These are phyloP conservation scores for Aegle marmelos DNA, from an alignment of 345 rosid genomes.

Conservation along the genomic window DNA sequence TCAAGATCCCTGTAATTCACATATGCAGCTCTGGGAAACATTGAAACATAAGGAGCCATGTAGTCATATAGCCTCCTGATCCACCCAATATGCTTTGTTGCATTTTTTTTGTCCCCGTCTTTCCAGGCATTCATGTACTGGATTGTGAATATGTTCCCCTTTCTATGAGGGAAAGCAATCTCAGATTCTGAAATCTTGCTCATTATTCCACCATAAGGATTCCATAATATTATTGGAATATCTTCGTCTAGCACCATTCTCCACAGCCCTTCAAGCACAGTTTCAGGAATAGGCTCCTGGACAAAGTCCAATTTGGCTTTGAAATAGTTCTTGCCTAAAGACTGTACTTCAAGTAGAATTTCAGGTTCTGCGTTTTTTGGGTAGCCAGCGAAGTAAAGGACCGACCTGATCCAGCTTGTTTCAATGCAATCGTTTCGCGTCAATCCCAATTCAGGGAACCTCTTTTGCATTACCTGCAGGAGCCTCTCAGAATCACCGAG, in stretches of 20 bases:
- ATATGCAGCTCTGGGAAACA: background rate
- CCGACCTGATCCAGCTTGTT: slow-evolving; percentile 5
- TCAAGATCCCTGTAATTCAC: background rate
- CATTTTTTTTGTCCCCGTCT: background rate
- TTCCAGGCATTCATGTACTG: slow-evolving; percentile 6
- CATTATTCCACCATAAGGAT: background rate
- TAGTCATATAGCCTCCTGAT: slow-evolving; percentile 10
- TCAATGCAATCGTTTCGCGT: background rate
- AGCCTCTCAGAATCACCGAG: background rate
- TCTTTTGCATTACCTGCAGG: background rate
- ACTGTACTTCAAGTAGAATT: background rate
- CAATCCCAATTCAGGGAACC: background rate
- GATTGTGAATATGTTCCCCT: slow-evolving; percentile 1
- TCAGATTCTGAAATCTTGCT: background rate
- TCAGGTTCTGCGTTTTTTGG: background rate
- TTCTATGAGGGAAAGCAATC: slow-evolving; percentile 1
- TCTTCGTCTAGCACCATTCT: background rate
- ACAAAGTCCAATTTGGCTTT: slow-evolving; percentile 7
- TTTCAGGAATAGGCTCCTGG: background rate
- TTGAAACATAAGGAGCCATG: slow-evolving; percentile 11
- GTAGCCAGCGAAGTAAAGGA: background rate
- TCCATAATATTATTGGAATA: background rate
- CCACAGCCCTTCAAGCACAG: background rate
- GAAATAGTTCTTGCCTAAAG: background rate
- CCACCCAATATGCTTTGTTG: slow-evolving; percentile 8